phyloP scores from a whole-genome alignment of 2,329 filamentous ascomycete genomes.

The Pseudogymnoascus pannorum region DNA sequence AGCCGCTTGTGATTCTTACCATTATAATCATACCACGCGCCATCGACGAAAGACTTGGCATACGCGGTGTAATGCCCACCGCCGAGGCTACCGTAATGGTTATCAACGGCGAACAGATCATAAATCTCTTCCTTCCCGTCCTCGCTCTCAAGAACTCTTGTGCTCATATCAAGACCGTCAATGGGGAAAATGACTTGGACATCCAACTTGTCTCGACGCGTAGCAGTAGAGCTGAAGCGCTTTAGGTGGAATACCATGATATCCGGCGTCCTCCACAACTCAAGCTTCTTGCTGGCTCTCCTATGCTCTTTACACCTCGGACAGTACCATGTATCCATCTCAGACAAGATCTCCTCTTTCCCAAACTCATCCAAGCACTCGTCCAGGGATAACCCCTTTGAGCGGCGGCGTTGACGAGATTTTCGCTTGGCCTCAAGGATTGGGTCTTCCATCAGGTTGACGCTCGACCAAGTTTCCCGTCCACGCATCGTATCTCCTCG shows the following conservation, averaged over 20 bases:
- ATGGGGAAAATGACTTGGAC: conserved; percentile 86
- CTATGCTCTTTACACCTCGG: conserved; percentile 91
- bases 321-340: conserved; percentile 97
- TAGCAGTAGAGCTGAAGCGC: conserved; percentile 80
- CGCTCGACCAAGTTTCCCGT: conserved; percentile 46
- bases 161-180: conserved; percentile 74
- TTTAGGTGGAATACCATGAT: conserved; percentile 94
- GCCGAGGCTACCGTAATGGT: conserved; percentile 87
- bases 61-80: conserved; percentile 95
- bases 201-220: conserved; percentile 84
- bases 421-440: conserved; percentile 58
- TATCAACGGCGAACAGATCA: conserved; percentile 91
- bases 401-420: conserved; percentile 57
- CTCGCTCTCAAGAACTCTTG: conserved; percentile 71
- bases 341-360: conserved; percentile 85
- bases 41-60: conserved; percentile 85
- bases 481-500: conserved; percentile 48
- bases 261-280: conserved; percentile 94
- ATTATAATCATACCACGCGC: conserved; percentile 93
- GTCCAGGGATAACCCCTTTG: conserved; percentile 73
- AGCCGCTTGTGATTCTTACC: conserved; percentile 49
- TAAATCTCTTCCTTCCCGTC: conserved; percentile 78
- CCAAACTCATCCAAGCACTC: conserved; percentile 94
- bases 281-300: conserved; percentile 90
- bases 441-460: conserved; percentile 46